A percentile compares a stretch with the other conserved stretches of the same genome.
phyloP scores from a whole-genome alignment of 1,284 basidiomycete species.

The Apiotrichum sp. region DNA sequence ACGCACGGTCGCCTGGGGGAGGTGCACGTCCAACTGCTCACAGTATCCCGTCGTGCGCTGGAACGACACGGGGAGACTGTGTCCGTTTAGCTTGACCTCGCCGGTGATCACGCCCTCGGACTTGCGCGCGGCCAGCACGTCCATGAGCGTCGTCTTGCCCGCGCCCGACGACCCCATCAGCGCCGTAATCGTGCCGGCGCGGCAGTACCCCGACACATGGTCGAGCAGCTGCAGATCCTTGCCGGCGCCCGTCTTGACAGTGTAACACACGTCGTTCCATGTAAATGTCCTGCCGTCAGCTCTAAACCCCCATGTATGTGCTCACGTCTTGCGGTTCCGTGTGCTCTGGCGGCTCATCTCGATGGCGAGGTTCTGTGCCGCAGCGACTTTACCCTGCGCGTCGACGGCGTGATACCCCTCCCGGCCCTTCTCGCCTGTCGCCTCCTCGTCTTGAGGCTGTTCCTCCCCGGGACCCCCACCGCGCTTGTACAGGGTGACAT shows the following conservation, averaged over 20 bases:
- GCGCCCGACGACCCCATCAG: conserved; percentile 48
- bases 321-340: neutral
- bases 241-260: conserved; percentile 38
- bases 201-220: conserved; percentile 50
- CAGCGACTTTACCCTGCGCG: no score
- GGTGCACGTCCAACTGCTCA: conserved; percentile 39
- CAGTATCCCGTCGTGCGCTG: conserved; percentile 50
- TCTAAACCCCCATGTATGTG: neutral
- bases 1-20: conserved; percentile 53
- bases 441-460: conserved; percentile 21
- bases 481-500: conserved; percentile 29
- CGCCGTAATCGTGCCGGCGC: conserved; percentile 50
- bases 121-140: conserved; percentile 47
- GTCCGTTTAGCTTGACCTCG: conserved; percentile 50
- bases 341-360: no score
- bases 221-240: conserved; percentile 47
- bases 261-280: conserved; percentile 49
- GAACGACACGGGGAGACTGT: conserved; percentile 47
- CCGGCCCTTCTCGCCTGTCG: conserved; percentile 3
- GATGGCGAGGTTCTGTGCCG: no score
- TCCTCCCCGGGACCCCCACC: conserved; percentile 1
- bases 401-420: no score
- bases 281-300: conserved; percentile 29
- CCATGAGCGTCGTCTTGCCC: conserved; percentile 47
- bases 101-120: conserved; percentile 39